Evolutionary conservation across 169 alveolate species (phyloP), one percentile per base, ranked within the genome.

Genomic region (Babesia ovis): DNA sequence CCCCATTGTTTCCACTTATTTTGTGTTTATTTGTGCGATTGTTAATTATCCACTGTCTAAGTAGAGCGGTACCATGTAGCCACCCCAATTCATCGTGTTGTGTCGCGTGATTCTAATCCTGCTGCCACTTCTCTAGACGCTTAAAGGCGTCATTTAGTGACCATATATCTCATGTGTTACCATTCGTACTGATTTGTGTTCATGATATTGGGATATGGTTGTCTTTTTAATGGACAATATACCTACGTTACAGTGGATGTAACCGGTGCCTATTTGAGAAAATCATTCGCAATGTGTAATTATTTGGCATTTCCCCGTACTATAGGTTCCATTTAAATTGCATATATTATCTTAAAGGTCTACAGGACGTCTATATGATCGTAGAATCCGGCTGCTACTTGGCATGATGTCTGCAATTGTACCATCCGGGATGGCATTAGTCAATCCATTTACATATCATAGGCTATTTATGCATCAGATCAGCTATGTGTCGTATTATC

Each of bases 1-100:
- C 18, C 98, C 98, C 98, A 94, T 95, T 43, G 35, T 64, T 27
- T 2, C 64, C 18, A 9, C 1, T 35, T 20, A 6, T 34, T 34
- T 31, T 57, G 14, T 37, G 5, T 8, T 8, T 8, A 57, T 57
- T 31, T 20, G 16, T 37, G 67, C 45, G 45, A 34, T 57, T 35
- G n/a, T 27, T 12, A 2, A n/a, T 23, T 42, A 32, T 23, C 23
- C 5, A 32, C 23, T 16, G 23, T 41, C 55, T 9, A 18, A 1
- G 27, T 41, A 18, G 0, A 2, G 45, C 43, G 8, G 42, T 39
- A 25, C 9, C 22, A 25, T n/a, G 34, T 18, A 25, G 12, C 25
- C 56, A 23, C 70, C 70, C 70, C 70, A 60, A 60, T 60, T 18
- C 70, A 34, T 41, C 0, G 42, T 9, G 42, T 20, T 25, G 46